phyloP scores from a whole-genome alignment of 208 protist species.

The Trypanosoma brucei region DNA sequence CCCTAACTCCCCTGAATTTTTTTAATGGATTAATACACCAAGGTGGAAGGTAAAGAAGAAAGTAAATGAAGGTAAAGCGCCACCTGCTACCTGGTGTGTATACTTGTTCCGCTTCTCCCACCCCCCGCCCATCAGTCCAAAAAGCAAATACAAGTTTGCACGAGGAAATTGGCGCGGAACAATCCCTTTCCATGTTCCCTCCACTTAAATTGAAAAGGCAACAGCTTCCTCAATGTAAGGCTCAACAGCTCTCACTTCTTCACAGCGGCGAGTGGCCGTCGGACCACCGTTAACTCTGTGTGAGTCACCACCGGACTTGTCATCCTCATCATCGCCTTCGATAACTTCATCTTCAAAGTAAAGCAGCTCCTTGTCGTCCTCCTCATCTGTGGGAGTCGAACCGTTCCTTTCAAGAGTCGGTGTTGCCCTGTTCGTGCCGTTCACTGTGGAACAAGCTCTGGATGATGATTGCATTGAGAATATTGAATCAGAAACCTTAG shows the following conservation, averaged over 20 bases:
- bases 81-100: no score
- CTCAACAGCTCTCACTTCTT: background rate
- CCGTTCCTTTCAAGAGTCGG: background rate
- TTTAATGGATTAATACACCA: no score
- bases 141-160: no score
- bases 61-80: no score
- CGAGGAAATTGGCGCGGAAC: no score
- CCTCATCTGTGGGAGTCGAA: background rate
- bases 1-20: no score
- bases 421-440: background rate
- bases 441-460: background rate
- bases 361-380: constrained; percentile 10
- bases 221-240: background rate
- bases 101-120: no score
- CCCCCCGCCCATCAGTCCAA: no score
- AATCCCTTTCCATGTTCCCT: no score
- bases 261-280: no score
- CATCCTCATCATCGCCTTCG: constrained; percentile 8
- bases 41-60: no score
- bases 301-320: background rate
- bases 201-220: background rate
- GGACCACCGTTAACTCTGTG: background rate
- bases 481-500: background rate
- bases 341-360: constrained; percentile 29
- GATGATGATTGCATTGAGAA: background rate